phyloP scores from a whole-genome alignment of 108 stramenopile genomes.

The Epipyxis sp. region DNA sequence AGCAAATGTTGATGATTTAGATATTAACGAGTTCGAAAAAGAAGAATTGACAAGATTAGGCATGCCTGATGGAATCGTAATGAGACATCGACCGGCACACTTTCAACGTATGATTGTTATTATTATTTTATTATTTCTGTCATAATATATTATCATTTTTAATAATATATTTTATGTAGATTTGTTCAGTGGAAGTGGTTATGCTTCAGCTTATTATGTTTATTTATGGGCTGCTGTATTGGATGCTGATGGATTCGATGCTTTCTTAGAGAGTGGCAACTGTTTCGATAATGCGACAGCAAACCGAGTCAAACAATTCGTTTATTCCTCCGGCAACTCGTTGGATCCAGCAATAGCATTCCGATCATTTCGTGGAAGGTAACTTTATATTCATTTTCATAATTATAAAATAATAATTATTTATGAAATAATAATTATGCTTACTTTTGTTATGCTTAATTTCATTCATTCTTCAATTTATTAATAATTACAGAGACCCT shows the following conservation, averaged over 20 bases:
- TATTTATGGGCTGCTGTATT: slow-evolving; percentile 12
- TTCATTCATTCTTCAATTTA: no score
- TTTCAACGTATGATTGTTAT: slow-evolving; percentile 6
- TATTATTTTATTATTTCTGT: not conserved
- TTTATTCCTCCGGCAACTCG: slow-evolving; percentile 9
- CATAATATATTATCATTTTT: not conserved
- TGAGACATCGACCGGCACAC: slow-evolving; percentile 8
- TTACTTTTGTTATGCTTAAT: no score
- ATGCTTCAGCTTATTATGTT: slow-evolving; percentile 17
- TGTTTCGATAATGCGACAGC: not conserved
- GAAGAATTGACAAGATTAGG: not conserved
- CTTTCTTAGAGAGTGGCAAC: not conserved
- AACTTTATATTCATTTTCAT: not conserved
- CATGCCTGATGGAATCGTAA: slow-evolving; percentile 9
- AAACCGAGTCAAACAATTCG: not conserved
- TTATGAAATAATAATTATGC: no score
- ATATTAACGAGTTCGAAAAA: not conserved
- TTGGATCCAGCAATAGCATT: not conserved
- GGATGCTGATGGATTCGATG: slow-evolving; percentile 13
- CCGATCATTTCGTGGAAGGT: slow-evolving; percentile 17
- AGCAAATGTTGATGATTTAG: not conserved
- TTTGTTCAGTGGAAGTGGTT: not conserved
- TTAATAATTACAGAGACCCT: not conserved
- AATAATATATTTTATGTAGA: not conserved
- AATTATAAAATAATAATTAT: not conserved